phyloP scores from a whole-genome alignment of 345 rosid genomes.

The Dovyalis caffra region DNA sequence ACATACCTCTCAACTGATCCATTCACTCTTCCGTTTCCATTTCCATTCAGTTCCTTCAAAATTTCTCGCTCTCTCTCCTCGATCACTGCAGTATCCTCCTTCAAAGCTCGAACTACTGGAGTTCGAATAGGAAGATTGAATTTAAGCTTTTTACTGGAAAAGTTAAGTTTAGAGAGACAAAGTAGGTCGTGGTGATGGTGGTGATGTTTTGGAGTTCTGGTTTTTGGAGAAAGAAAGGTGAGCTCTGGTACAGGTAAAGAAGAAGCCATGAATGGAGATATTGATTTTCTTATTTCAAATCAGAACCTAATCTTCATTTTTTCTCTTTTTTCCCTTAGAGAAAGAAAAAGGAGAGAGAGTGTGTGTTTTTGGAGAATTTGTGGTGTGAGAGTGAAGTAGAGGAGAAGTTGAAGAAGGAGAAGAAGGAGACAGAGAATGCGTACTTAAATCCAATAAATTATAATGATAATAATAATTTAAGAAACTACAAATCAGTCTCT shows the following conservation, averaged over 20 bases:
- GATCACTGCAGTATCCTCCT: constrained; percentile 46
- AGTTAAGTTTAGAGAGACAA: constrained; percentile 27
- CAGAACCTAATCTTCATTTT: constrained; percentile 27
- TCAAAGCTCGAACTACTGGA: constrained; percentile 44
- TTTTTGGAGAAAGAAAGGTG: constrained; percentile 39
- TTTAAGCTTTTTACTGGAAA: constrained; percentile 14
- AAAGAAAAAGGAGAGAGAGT: not conserved
- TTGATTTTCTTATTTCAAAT: constrained; percentile 4
- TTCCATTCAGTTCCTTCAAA: constrained; percentile 38
- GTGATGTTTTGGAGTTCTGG: constrained; percentile 11
- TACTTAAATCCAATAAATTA: too few relatives aligned
- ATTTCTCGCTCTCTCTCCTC: constrained; percentile 48
- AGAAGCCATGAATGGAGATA: constrained; percentile 42
- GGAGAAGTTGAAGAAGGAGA: not conserved
- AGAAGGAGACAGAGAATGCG: constrained; percentile 4
- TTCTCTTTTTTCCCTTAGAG: not conserved
- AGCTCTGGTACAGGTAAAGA: constrained; percentile 36
- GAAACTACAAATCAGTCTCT: not conserved
- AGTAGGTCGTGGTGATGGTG: constrained; percentile 26
- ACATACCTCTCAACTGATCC: constrained; percentile 17
- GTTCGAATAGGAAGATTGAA: constrained; percentile 19
- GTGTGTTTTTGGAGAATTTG: not conserved
- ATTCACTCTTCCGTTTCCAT: constrained; percentile 41
- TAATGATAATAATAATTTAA: not conserved
- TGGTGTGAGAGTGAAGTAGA: constrained; percentile 10